These are phyloP conservation scores for Candida maltosa DNA, from an alignment of 805 yeast species.

Conservation along the genomic window DNA sequence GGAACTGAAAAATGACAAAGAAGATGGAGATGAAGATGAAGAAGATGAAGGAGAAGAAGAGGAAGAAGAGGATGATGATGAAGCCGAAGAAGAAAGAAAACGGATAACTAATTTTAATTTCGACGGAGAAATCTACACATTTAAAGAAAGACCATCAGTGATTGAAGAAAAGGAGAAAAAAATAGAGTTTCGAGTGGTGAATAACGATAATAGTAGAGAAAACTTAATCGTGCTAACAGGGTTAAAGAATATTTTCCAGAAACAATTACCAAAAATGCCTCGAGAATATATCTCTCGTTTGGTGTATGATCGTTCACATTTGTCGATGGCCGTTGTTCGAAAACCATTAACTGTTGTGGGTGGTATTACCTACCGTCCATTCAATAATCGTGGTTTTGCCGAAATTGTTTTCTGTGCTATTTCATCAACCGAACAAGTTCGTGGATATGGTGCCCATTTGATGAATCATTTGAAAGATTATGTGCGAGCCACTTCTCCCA, in stretches of 20 bases:
- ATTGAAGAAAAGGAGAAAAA: conserved; percentile 90
- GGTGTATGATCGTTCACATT: conserved; percentile 90
- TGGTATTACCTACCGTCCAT: conserved; percentile 95
- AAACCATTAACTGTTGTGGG: conserved; percentile 96
- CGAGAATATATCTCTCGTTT: conserved; percentile 91
- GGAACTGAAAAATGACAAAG: conserved; percentile 8
- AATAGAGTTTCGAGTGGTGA: conserved; percentile 93
- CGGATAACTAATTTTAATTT: conserved; percentile 51
- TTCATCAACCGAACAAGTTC: conserved; percentile 93
- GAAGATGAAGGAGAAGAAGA: conserved; percentile 33
- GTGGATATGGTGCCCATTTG: conserved; percentile 97
- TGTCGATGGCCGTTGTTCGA: conserved; percentile 93
- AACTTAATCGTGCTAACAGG: conserved; percentile 92
- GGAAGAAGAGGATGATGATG: conserved; percentile 43
- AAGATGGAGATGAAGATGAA: conserved; percentile 19
- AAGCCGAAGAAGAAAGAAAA: conserved; percentile 40
- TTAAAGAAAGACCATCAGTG: conserved; percentile 90
- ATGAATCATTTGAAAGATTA: conserved; percentile 98
- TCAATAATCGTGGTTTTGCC: conserved; percentile 86
- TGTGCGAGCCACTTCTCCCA: conserved; percentile 81
- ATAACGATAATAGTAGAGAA: conserved; percentile 86
- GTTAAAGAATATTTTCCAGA: conserved; percentile 90
- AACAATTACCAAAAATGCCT: conserved; percentile 98
- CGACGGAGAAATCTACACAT: conserved; percentile 78
- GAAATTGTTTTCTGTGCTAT: conserved; percentile 99